Base-by-base conservation (phyloP, 176 grass and related monocot species). In the Pontederia paniculata region DNA sequence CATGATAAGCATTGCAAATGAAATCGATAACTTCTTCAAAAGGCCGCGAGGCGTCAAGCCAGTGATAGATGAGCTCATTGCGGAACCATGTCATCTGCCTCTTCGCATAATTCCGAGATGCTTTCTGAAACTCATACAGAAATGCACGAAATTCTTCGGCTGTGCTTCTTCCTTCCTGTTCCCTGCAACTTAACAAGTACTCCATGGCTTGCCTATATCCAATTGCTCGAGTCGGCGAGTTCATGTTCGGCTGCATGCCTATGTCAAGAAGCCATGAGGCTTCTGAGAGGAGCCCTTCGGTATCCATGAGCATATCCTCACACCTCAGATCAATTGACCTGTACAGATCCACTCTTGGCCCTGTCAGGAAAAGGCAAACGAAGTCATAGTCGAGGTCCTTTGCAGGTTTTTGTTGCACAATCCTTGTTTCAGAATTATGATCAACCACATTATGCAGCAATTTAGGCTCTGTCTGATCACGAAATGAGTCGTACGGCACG, bases 181-280 rank as follows among this genome's bases (percentile, higher is more conserved):
- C 58, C 49, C 79, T 82, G 70, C 90, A 96, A 12, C 73, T 76
- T 48, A 77, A 22, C 62, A 96, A 72, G 69, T 83, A 89, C 14
- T 77, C 75, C 90, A 89, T 96, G 52, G 90, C 48, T 56, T 96
- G 90, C 59, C 80, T 85, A 70, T 96, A 96, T 46, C 85, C 80
- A 2, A 89, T 89, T 18, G 89, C 77, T 53, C 89, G 70, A 50
- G 62, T 85, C 12, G 89, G 75, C 0, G 84, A 82, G 52, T 81
- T 88, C 31, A 74, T 79, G 31, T 76, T 60, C 2, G 89, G 89
- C 3, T 58, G 73, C 70, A 95, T 43, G 44, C 81, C 89, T 0
- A 82, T 80, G 70, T 85, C 75, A 12, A 95, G 75, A 70, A 95
- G 73, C 90, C 85, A 89, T 0, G 85, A 89, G 23, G 90, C 73